phyloP scores from a whole-genome alignment of 805 yeast genomes.

The Candida arabinofermentans region DNA sequence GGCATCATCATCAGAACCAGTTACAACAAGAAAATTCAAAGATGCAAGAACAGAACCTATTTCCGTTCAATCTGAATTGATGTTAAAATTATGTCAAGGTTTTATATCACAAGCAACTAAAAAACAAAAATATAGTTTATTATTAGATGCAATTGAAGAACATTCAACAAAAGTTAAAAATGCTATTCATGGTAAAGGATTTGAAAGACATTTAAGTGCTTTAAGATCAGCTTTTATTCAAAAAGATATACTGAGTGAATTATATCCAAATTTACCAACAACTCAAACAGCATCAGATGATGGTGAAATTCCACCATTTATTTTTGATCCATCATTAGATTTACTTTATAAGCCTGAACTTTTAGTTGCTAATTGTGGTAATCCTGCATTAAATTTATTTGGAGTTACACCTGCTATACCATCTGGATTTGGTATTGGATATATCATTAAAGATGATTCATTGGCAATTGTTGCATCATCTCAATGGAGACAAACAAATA shows the following conservation, averaged over 20 bases:
- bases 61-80: slow-evolving; percentile 55
- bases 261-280: slow-evolving; percentile 41
- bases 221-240: slow-evolving; percentile 53
- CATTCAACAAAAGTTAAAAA: slow-evolving; percentile 47
- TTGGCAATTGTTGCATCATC: slow-evolving; percentile 49
- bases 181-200: slow-evolving; percentile 63
- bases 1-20: slow-evolving; percentile 39
- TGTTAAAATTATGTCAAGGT: slow-evolving; percentile 51
- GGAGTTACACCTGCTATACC: slow-evolving; percentile 60
- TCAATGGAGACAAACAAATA: slow-evolving; percentile 55
- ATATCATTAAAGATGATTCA: slow-evolving; percentile 48
- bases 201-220: slow-evolving; percentile 69
- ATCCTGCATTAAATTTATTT: slow-evolving; percentile 53
- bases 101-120: slow-evolving; percentile 55
- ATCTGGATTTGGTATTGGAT: slow-evolving; percentile 57
- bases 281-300: slow-evolving; percentile 19
- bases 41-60: slow-evolving; percentile 69
- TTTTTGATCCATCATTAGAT: slow-evolving; percentile 40
- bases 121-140: slow-evolving; percentile 43
- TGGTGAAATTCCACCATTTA: slow-evolving; percentile 35
- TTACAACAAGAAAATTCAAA: slow-evolving; percentile 63
- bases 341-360: slow-evolving; percentile 34
- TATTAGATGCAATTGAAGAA: slow-evolving; percentile 46
- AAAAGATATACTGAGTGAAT: slow-evolving; percentile 39
- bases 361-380: slow-evolving; percentile 53